Base-by-base conservation (phyloP, 1,284 basidiomycete genomes). In the Papiliotrema laurentii region DNA sequence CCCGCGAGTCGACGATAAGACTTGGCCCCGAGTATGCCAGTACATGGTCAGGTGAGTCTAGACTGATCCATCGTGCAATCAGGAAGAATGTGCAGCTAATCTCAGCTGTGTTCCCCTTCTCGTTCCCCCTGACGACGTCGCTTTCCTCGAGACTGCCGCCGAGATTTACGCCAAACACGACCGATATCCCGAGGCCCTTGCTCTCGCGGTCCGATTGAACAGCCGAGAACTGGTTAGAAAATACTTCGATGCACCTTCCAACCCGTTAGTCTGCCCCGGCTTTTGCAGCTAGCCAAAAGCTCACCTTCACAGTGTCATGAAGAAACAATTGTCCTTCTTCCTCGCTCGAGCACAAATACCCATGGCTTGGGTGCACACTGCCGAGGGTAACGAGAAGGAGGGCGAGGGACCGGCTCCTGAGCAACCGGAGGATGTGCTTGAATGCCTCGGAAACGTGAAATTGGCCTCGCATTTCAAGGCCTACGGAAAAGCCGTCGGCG, bases 401-500 rank as follows among this genome's bases (percentile, higher is more conserved):
- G 81, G 79, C 41, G 79, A 78, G 31, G 62, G 63, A 19, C 59
- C 65, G 0, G 60, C 80, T 42, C 73, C 79, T 47, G 85, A 88
- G 58, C 79, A 93, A 36, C 84, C 87, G 9, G 85, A 88, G 50
- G 90, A 96, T 55, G 79, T 97, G 3, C 68, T 86, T 27, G 87
- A 88, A 45, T 92, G 88, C 59, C 74, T 97, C 50, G 87, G 84
- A 74, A 94, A 94, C 66, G 81, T 83, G 6, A 83, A 84, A 49
- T 77, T 97, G n/a, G 90, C 87, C 51, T 71, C 78, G 27, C 84
- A 87, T 68, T 97, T 98, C 80, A 83, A 83, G 47, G 83, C 84
- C 25, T 98, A 97, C 64, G 96, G 92, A 33, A 96, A 93, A 73
- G 94, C 97, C 71, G 79, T 99, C 48, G 91, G 86, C 45, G 93